Evolutionary conservation across 345 rosid species (phyloP).

Genomic region (Bruguiera gymnorhiza): DNA sequence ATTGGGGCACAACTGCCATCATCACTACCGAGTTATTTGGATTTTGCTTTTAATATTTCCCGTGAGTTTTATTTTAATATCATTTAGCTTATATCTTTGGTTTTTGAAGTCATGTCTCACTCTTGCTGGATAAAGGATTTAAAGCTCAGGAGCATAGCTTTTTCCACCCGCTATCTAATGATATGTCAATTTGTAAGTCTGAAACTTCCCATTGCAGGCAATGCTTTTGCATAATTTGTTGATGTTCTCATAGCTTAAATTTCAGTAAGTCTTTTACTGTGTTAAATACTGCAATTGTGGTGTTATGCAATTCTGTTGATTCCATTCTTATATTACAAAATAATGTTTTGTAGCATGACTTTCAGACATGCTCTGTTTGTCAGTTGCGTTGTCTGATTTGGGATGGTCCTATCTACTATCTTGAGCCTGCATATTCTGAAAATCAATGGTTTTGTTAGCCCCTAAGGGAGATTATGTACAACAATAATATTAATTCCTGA

Average conservation of each 20-base stretch:
- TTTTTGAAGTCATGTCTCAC: conserved; percentile 57
- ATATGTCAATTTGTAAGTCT: conserved; percentile 69
- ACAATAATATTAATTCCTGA: too few species aligned
- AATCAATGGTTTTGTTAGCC: too few species aligned
- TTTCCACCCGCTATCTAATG: conserved; percentile 87
- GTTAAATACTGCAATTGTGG: background rate
- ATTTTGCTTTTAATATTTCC: too few species aligned
- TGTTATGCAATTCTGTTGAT: background rate
- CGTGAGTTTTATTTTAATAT: too few species aligned
- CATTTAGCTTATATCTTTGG: background rate
- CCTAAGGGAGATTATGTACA: too few species aligned
- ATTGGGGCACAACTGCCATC: too few species aligned
- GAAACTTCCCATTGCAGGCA: background rate
- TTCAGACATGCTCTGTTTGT: too few species aligned
- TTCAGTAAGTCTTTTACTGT: background rate
- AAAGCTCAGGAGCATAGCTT: conserved; percentile 57
- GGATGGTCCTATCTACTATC: too few species aligned
- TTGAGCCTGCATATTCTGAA: too few species aligned
- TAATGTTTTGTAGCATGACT: too few species aligned
- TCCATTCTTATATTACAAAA: background rate
- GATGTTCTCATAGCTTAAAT: background rate
- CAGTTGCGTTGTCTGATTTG: too few species aligned
- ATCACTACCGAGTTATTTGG: too few species aligned
- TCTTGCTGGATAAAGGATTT: conserved; percentile 73
- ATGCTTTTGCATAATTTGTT: background rate